Evolutionary conservation across 139 green algal species (phyloP), one percentile per base, ranked within the genome.

Genomic region (Monoraphidium neglectum): DNA sequence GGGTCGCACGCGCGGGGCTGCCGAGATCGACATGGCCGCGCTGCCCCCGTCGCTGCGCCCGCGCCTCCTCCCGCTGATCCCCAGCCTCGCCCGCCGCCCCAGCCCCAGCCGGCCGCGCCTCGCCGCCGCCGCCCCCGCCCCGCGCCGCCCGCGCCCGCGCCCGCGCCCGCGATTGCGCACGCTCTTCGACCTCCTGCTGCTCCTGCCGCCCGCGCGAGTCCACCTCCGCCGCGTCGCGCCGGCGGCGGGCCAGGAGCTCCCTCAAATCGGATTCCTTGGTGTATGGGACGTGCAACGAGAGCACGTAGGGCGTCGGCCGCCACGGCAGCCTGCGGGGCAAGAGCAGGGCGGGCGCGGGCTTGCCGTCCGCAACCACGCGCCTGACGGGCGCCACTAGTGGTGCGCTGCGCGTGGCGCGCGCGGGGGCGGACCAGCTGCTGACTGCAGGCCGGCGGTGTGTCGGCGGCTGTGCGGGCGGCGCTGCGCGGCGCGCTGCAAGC

Each of bases 231-330:
- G 40, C 36, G 33, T 56, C 63, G 56, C 40, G 73, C 57, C 30
- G 68, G 56, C 24, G 36, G 4, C 30, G 33, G 4, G 37, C 30
- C 16, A 28, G 33, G 64, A 10, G 15, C 46, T 69, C 37, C 33
- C 12, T 51, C 6, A 78, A 28, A 23, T 73, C 76, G 15, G 68
- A 69, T 6, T 81, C 64, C 0, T 68, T 78, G 21, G 56, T 57
- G 33, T 73, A 78, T 12, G 88, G 84, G 67, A 92, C 70, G 53
- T 89, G 86, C 67, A 93, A 69, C 16, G 86, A 77, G 1, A 94
- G 79, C 0, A 84, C 74, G 86, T 94, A 94, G 57, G 57, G 72
- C 46, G 70, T 62, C 32, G 61, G 60, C 4, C 72, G 77, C 82
- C 90, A 90, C n/a, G 76, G 79, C 46, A 94, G 46, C 79, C 83